Evolutionary conservation across 2,329 filamentous ascomycete species (phyloP).

Genomic region (Verticillium klebahnii): DNA sequence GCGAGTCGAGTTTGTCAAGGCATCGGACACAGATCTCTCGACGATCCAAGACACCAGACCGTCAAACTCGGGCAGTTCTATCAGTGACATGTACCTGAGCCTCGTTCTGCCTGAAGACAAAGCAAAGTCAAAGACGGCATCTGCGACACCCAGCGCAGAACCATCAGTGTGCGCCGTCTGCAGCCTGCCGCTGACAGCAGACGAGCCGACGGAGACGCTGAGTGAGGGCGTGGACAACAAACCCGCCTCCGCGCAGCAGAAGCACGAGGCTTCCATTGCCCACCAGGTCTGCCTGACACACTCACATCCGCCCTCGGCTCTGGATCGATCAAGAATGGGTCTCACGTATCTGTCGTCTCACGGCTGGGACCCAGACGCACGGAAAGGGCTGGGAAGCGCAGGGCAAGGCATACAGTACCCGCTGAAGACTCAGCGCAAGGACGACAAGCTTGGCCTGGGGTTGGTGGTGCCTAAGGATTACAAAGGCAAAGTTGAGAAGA

Average conservation of each 20-base stretch:
- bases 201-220: slow-evolving; percentile 2
- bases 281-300: slow-evolving; percentile 68
- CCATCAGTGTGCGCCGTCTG: slow-evolving; percentile 27
- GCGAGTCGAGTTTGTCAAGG: slow-evolving; percentile 53
- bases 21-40: slow-evolving; percentile 32
- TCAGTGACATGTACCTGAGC: slow-evolving; percentile 60
- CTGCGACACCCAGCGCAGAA: neutral
- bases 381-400: slow-evolving; percentile 64
- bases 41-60: slow-evolving; percentile 20
- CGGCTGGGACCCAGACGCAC: slow-evolving; percentile 71
- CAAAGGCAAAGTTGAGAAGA: slow-evolving; percentile 33
- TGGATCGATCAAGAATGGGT: slow-evolving; percentile 68
- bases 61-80: slow-evolving; percentile 19
- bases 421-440: slow-evolving; percentile 67
- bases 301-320: slow-evolving; percentile 66
- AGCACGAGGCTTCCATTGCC: slow-evolving; percentile 59
- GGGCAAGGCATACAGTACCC: slow-evolving; percentile 73
- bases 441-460: slow-evolving; percentile 71
- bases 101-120: slow-evolving; percentile 52
- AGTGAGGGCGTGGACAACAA: slow-evolving; percentile 6
- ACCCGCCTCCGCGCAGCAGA: slow-evolving; percentile 12
- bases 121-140: neutral
- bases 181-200: slow-evolving; percentile 24
- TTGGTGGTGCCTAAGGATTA: slow-evolving; percentile 36
- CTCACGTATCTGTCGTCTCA: slow-evolving; percentile 60